Evolutionary conservation across 495 filamentous ascomycete species (phyloP), one percentile per base, ranked within the genome.

Genomic region (Talaromyces trachyspermus): DNA sequence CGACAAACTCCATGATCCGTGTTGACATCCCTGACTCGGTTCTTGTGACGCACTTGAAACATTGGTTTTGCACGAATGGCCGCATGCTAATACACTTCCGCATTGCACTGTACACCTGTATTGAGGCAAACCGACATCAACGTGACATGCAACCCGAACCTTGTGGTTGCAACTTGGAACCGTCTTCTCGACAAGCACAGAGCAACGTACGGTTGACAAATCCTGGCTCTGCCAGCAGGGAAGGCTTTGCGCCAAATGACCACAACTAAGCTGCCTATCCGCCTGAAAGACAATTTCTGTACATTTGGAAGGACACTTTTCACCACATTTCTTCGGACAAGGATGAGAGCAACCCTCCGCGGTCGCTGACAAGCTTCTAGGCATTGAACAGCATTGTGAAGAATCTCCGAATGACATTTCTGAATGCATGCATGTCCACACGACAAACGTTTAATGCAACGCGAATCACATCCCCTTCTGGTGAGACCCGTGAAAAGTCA

Each of bases 381-480:
- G 51, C 86, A 92, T 15, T 59, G 58, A 15, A 83, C 74, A 4
- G 74, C 77, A 10, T 77, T 60, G 54, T 91, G 87, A 8, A 90
- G 62, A 1, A 69, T 23, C 4, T 77, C 60, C 0, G 85, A 81
- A 64, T 95, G 88, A 52, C 86, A 91, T 55, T 76, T 80, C 24
- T 74, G 76, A 17, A 63, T 56, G 56, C 88, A 95, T 0, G 72
- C 55, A 65, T 92, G 86, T 0, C 88, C 88, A 53, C 88, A 91
- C 0, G 43, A 24, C n/a, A 90, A 70, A 25, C 81, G 67, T 43
- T 71, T 63, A 4, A 63, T 68, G 50, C 88, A 94, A 11, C 53
- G 69, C 14, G 74, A 58, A 46, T 60, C 56, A 52, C 87, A 92
- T 4, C 87, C 86, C 84, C 85, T 58, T 91, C 86, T 0, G 87